Evolutionary conservation across 805 yeast genomes (phyloP), one percentile per base, ranked within the genome.

Genomic region (Zygotorulaspora sp.): DNA sequence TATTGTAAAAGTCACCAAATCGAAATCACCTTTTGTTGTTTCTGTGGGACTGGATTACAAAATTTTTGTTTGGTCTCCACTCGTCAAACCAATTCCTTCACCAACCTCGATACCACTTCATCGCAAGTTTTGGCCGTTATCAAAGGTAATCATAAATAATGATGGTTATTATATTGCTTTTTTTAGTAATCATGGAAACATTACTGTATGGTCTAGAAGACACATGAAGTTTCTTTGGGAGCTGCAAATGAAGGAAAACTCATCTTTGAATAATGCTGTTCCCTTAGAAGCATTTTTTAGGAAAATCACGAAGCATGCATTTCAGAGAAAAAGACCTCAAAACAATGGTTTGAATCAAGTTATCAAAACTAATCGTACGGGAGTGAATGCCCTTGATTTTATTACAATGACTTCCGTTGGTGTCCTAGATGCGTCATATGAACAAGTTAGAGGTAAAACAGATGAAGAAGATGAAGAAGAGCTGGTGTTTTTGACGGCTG

Each of bases 21-120:
- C 84, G 10, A 58, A 69, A 14, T 64, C 74, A 10, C 78, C 86
- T 2, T 80, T 83, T 49, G 68, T 83, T 16, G 77, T 84, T 0
- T 71, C 83, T 1, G 72, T 82, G 18, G 90, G 89, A 3, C 63
- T 86, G 53, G 94, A 85, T 50, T 88, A 82, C 48, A 74, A 71
- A 42, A 70, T 85, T 3, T 57, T 77, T 21, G 75, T 84, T 8
- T 85, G 94, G 94, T 80, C 84, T 0, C 88, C 88, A 3, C 54
- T 78, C 38, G 59, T 67, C 1, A 58, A 54, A 14, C 83, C 69
- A 27, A 57, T 62, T 34, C 80, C 71, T 35, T 43, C 51, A 16
- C 78, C 77, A 6, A 65, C 71, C 1, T 67, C 63, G 31, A 51
- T 71, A 18, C 73, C 73, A 14, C 53, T 64, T 5, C 53, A 63